Evolutionary conservation across 2,329 filamentous ascomycete genomes (phyloP), one percentile per base, ranked within the genome.

Genomic region (Cladosporium sp.): DNA sequence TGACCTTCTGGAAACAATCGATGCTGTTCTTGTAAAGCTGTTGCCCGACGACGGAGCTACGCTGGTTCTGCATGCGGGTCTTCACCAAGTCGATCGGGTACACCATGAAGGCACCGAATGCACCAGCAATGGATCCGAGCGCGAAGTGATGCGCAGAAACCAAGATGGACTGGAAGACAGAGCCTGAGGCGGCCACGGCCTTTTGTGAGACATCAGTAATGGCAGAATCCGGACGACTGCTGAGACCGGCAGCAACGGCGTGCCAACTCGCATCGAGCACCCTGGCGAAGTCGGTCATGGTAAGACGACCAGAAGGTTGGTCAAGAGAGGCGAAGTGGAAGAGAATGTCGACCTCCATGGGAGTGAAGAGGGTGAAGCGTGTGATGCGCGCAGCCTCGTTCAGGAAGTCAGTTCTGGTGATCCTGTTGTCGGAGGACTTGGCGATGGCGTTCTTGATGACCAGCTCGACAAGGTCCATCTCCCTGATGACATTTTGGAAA

Each of bases 31-130:
- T 97, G 83, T 99, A 99, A 68, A 98, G 81, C 68, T 91, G 85
- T 79, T 97, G 90, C 66, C 95, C 95, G 0, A 93, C 92, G 60
- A 90, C 87, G 4, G 87, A 87, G 61, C 88, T 88, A 71, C 95
- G 88, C 84, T 99, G 95, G 82, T 99, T 99, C 81, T 99, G 95
- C 89, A 99, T 91, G 68, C 95, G 89, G 1, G 95, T 99, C 87
- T 99, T 99, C 79, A 99, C 95, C 68, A 99, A 83, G 82, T 99
- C 95, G 76, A 99, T 98, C 28, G 95, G 95, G 78, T 99, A 99
- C 64, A 99, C 95, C 92, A 99, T 97, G 78, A 99, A 98, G 14
- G 95, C 95, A 78, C 95, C 95, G 77, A 99, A 99, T 11, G 95
- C 95, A 80, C 95, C 95, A 8, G 95, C 95, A 72, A 97, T 72